Base-by-base conservation (phyloP, 768 basidiomycete genomes). In the Coprinellus micaceus region DNA sequence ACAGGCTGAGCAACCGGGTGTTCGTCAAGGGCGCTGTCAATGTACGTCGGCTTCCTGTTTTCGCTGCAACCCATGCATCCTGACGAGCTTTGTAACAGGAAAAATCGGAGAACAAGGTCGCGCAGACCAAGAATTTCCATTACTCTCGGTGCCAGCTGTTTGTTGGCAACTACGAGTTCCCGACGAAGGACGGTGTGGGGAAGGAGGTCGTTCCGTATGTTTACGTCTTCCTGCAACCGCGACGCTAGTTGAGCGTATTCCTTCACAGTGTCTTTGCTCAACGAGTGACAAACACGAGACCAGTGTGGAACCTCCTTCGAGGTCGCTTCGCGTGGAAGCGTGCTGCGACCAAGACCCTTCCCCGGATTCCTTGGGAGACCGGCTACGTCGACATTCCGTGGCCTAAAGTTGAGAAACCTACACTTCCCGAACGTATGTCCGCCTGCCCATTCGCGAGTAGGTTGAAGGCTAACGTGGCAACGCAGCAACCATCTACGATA, bases 91-190 rank as follows among this genome's bases (percentile, higher is more conserved):
- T 33, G 63, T 56, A 58, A 45, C 55, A 63, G 62, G 63, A 62
- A 40, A 59, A 63, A 47, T 58, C 64, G n/a, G 62, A 66, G 37
- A 63, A 64, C 13, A 73, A 72, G 54, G 61, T 72, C 15, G 65
- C 68, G 28, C 65, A 69, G 41, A 76, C 74, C 51, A 78, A 77
- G 63, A 78, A 78, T 57, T 83, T 84, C 56, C 86, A 89, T 67
- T 94, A 94, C 66, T 88, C 90, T 1, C 78, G 82, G 63, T 90
- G 89, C 66, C 91, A 93, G 65, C 78, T 94, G 24, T 89, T 82
- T 66, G 68, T 93, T 52, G 88, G 88, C 15, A 77, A 86, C 58
- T 81, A 78, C 63, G 81, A 83, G 60, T 78, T 85, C 58, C 80
- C 83, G 28, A 26, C 70, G 79, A n/a, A 66, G 71, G 49, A 61